Conservation (phyloP, 169 alveolate genomes). For the Plasmodium knowlesi region DNA sequence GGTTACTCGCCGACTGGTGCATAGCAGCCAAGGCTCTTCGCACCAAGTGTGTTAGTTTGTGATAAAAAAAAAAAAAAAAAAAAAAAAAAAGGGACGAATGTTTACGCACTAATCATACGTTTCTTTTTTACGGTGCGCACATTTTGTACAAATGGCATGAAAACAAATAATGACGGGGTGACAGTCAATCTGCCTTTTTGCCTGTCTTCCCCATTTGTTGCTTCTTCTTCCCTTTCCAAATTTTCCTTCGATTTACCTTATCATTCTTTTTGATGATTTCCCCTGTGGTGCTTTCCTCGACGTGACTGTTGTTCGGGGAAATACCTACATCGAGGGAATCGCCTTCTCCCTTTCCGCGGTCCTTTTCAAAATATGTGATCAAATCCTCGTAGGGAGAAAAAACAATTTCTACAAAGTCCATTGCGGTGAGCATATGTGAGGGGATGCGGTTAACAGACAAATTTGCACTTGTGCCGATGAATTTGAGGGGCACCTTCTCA, state of each 20-base stretch:
- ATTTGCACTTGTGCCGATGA: background rate
- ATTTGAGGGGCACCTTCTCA: background rate
- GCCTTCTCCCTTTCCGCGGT: background rate
- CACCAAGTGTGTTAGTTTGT: background rate
- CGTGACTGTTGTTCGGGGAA: background rate
- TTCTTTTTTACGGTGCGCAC: background rate
- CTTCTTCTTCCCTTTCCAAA: background rate
- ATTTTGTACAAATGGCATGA: background rate
- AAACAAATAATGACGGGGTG: background rate
- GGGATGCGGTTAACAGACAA: conserved; percentile 7
- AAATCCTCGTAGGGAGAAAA: conserved; percentile 46
- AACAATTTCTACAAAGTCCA: conserved; percentile 26
- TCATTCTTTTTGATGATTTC: background rate
- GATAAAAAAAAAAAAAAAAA: background rate
- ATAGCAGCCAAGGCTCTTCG: conserved; percentile 58
- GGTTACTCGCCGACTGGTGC: conserved; percentile 80
- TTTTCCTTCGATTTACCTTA: background rate
- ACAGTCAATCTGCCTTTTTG: background rate
- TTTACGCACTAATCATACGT: background rate
- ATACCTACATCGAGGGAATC: background rate
- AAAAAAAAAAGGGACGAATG: background rate
- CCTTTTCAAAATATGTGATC: conserved; percentile 10
- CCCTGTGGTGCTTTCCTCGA: background rate
- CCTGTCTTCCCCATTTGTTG: background rate
- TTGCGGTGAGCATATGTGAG: conserved; percentile 29